A percentile compares a stretch with the other conserved stretches of the same genome.
These are phyloP conservation scores for Mycena belliarum DNA, from an alignment of 768 basidiomycete species.

Conservation along the genomic window DNA sequence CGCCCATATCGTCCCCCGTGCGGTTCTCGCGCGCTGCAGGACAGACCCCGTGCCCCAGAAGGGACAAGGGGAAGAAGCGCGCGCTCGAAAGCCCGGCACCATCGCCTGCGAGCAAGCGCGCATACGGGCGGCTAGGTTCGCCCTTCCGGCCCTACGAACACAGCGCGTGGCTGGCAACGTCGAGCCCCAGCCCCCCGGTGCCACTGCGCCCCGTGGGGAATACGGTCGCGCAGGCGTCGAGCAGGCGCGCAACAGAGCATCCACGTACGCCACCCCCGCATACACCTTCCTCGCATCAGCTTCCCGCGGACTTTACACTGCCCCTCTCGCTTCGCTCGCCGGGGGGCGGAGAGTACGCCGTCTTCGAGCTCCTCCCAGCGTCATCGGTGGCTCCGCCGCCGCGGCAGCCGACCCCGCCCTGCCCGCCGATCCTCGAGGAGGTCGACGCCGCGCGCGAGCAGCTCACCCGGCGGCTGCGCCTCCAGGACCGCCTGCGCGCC, in stretches of 20 bases:
- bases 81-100: not conserved
- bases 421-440: not conserved
- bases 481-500: slow-evolving; percentile 9
- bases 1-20: slow-evolving; percentile 5
- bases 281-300: too few species aligned
- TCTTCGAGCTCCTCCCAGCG: slow-evolving; percentile 13
- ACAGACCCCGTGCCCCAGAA: not conserved
- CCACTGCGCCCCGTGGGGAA: slow-evolving; percentile 13
- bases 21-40: not conserved
- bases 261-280: not conserved
- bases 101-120: not conserved
- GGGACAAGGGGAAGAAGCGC: slow-evolving; percentile 13
- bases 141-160: slow-evolving; percentile 11
- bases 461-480: not conserved
- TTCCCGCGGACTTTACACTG: too few species aligned
- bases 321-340: not conserved
- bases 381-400: slow-evolving; percentile 6
- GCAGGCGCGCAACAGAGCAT: not conserved
- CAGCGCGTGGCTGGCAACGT: slow-evolving; percentile 6
- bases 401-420: not conserved
- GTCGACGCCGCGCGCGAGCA: slow-evolving; percentile 1
- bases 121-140: not conserved
- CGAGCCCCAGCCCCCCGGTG: slow-evolving; percentile 3
- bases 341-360: slow-evolving; percentile 10
- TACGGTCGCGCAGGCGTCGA: slow-evolving; percentile 4